Conservation (phyloP, 768 basidiomycete species). For the Pleurotus tuoliensis region DNA sequence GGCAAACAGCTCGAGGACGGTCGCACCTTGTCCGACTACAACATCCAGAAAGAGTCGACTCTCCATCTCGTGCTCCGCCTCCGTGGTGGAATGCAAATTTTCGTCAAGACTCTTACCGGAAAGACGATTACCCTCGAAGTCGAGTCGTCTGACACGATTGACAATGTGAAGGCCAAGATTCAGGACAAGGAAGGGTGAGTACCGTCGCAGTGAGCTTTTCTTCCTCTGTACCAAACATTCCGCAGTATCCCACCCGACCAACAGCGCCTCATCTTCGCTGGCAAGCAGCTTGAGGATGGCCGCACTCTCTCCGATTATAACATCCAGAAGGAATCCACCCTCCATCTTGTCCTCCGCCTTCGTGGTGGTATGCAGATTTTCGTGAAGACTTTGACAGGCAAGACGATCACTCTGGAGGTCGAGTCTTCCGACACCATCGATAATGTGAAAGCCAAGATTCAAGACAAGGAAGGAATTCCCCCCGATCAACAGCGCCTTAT, state of each 20-base stretch:
- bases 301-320: slow-evolving; percentile 88
- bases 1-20: slow-evolving; percentile 96
- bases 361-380: slow-evolving; percentile 93
- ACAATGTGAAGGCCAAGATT: slow-evolving; percentile 9
- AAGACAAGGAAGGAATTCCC: slow-evolving; percentile 88
- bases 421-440: slow-evolving; percentile 94
- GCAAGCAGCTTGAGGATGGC: slow-evolving; percentile 94
- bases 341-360: slow-evolving; percentile 87
- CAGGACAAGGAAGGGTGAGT: slow-evolving; percentile 6
- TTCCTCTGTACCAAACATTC: not conserved
- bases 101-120: slow-evolving; percentile 7
- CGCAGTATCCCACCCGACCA: slow-evolving; percentile 46
- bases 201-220: not conserved
- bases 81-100: slow-evolving; percentile 44
- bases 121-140: slow-evolving; percentile 9
- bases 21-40: slow-evolving; percentile 83
- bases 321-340: slow-evolving; percentile 94
- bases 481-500: slow-evolving; percentile 90
- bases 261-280: slow-evolving; percentile 94
- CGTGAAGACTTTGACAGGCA: slow-evolving; percentile 84
- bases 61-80: slow-evolving; percentile 87
- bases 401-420: slow-evolving; percentile 91
- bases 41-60: slow-evolving; percentile 95
- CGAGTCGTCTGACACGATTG: slow-evolving; percentile 7
- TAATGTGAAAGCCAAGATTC: slow-evolving; percentile 89